Evolutionary conservation across 1,284 basidiomycete species (phyloP).

Genomic region (Erythrobasidium hasegawianum): DNA sequence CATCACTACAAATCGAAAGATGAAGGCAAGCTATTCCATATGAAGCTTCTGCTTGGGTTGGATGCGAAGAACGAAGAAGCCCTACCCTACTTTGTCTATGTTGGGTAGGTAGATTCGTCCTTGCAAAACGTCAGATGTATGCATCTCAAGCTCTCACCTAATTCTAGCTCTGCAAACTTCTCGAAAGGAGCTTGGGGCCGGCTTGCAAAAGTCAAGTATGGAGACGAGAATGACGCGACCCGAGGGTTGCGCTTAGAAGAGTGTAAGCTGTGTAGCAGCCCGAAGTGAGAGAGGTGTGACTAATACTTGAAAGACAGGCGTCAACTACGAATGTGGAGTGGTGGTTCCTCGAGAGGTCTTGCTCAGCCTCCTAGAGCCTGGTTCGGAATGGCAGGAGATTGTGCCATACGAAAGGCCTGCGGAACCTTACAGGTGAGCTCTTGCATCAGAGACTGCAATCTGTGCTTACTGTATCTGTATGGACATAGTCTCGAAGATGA

Average conservation of each 20-base stretch:
- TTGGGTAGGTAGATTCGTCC: conserved; percentile 26
- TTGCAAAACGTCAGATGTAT: too few species aligned
- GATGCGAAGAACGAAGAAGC: not conserved
- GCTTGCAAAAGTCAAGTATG: conserved; percentile 18
- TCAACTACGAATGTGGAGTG: conserved; percentile 38
- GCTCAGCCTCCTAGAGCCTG: conserved; percentile 27
- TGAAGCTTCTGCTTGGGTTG: conserved; percentile 33
- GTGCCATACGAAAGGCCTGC: conserved; percentile 36
- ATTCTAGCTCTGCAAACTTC: conserved; percentile 37
- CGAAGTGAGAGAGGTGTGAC: too few species aligned
- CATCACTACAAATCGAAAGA: conserved; percentile 36
- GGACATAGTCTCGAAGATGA: not conserved
- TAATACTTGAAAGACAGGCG: too few species aligned
- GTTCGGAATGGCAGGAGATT: conserved; percentile 34
- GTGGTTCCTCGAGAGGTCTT: conserved; percentile 28
- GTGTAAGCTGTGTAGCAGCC: too few species aligned
- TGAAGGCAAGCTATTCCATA: conserved; percentile 34
- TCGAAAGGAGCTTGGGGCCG: conserved; percentile 32
- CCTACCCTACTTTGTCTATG: conserved; percentile 19
- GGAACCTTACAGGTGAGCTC: conserved; percentile 22
- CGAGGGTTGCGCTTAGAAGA: conserved; percentile 8
- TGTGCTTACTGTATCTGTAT: too few species aligned
- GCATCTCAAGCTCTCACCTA: too few species aligned
- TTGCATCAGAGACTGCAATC: too few species aligned
- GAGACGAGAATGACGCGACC: not conserved